phyloP scores from a whole-genome alignment of 2,329 filamentous ascomycete species.

The Fusarium pseudograminearum region DNA sequence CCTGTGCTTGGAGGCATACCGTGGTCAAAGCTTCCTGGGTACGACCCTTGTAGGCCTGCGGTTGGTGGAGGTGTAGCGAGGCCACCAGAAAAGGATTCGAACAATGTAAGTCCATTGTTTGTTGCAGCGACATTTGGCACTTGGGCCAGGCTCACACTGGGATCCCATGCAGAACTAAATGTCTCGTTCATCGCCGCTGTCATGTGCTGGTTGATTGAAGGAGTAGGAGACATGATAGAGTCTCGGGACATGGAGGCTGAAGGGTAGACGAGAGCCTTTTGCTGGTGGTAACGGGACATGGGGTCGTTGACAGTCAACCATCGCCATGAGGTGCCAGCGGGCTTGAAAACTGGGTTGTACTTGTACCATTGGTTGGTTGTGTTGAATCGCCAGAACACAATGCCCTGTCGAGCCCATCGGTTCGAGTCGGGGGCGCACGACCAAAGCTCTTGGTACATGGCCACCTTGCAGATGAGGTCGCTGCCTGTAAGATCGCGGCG shows the following conservation, averaged over 20 bases:
- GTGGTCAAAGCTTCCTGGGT: constrained; percentile 60
- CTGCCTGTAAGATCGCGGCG: constrained; percentile 61
- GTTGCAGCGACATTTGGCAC: constrained; percentile 52
- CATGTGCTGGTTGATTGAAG: constrained; percentile 63
- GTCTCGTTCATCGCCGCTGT: constrained; percentile 69
- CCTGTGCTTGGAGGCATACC: constrained; percentile 48
- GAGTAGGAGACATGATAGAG: constrained; percentile 66
- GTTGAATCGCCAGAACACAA: constrained; percentile 74
- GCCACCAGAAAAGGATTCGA: constrained; percentile 65
- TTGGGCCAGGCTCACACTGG: constrained; percentile 50
- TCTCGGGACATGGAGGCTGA: constrained; percentile 54
- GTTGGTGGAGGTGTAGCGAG: constrained; percentile 69
- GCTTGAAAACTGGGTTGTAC: constrained; percentile 62
- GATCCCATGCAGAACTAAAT: constrained; percentile 63
- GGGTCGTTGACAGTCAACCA: constrained; percentile 72
- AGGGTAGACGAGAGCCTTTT: constrained; percentile 57
- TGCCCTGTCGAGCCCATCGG: constrained; percentile 68
- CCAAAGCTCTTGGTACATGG: constrained; percentile 76
- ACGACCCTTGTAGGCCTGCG: constrained; percentile 62
- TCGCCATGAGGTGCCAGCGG: constrained; percentile 69
- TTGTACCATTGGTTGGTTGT: constrained; percentile 65
- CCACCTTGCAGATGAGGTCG: constrained; percentile 70
- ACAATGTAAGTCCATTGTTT: constrained; percentile 55
- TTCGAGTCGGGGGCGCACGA: constrained; percentile 62
- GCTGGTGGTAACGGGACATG: constrained; percentile 69